A percentile compares a stretch with the other conserved stretches of the same genome.
These are phyloP conservation scores for Kazachstania bromeliacearum DNA, from an alignment of 805 yeast genomes.

Conservation along the genomic window DNA sequence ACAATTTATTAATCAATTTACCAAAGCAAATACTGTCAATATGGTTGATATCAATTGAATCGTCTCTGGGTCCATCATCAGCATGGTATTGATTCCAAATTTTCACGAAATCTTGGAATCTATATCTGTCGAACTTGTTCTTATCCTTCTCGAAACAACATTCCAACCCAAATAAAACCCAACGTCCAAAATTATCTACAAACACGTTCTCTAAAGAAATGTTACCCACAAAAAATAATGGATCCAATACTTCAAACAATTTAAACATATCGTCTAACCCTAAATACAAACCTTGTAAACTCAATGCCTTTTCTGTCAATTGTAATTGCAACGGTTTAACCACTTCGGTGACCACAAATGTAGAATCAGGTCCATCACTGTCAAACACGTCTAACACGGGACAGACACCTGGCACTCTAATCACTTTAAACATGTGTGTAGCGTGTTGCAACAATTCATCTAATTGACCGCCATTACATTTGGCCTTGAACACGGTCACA, in stretches of 20 bases:
- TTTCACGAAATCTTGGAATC: constrained; percentile 4
- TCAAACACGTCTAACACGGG: constrained; percentile 24
- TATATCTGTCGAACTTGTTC: constrained; percentile 23
- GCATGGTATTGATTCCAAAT: constrained; percentile 1
- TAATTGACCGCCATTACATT: constrained; percentile 1
- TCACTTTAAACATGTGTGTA: constrained; percentile 18
- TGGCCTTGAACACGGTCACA: constrained; percentile 23
- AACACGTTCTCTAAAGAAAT: constrained; percentile 48
- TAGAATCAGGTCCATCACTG: constrained; percentile 15
- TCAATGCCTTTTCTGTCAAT: constrained; percentile 6
- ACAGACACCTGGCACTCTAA: constrained; percentile 27
- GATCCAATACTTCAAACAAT: constrained; percentile 17
- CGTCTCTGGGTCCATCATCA: neutral
- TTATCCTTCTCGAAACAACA: constrained; percentile 27
- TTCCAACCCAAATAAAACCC: constrained; percentile 82
- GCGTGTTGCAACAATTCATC: constrained; percentile 18
- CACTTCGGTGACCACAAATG: constrained; percentile 23
- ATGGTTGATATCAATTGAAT: neutral
- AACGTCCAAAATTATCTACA: constrained; percentile 63
- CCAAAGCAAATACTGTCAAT: constrained; percentile 7
- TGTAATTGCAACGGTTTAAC: constrained; percentile 17
- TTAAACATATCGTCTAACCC: constrained; percentile 21
- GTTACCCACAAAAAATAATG: constrained; percentile 51
- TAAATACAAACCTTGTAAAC: constrained; percentile 14
- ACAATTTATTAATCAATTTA: constrained; percentile 34